These are phyloP conservation scores for Aspergillus clavatus DNA, from an alignment of 2,329 filamentous ascomycete species.

Conservation along the genomic window DNA sequence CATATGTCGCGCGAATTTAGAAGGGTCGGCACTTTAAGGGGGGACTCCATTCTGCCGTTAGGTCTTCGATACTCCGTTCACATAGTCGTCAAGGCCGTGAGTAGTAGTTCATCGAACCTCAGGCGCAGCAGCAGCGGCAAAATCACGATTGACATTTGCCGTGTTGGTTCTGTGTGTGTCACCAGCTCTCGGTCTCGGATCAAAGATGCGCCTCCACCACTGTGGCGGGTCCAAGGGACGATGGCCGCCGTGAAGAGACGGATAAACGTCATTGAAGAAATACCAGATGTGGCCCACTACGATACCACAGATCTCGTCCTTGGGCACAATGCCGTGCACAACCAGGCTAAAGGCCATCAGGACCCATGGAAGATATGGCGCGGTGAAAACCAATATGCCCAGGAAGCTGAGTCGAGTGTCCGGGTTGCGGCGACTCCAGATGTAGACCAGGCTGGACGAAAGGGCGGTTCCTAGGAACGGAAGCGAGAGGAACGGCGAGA, in stretches of 20 bases:
- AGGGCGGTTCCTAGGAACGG: conserved; percentile 92
- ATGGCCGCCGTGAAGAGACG: conserved; percentile 77
- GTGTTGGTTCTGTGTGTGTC: conserved; percentile 19
- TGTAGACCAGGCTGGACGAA: conserved; percentile 91
- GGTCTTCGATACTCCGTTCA: no score
- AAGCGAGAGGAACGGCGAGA: conserved; percentile 85
- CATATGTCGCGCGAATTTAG: no score
- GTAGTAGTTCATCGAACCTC: conserved; percentile 28
- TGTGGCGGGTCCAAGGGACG: conserved; percentile 81
- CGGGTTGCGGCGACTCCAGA: conserved; percentile 93
- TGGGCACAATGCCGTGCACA: conserved; percentile 83
- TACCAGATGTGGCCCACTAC: conserved; percentile 96
- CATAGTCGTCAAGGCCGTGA: not conserved
- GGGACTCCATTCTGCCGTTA: not conserved
- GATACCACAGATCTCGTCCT: conserved; percentile 94
- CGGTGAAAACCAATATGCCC: conserved; percentile 83
- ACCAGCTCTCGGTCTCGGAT: conserved; percentile 26
- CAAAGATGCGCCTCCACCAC: conserved; percentile 88
- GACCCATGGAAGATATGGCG: conserved; percentile 94
- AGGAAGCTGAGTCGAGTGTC: conserved; percentile 86
- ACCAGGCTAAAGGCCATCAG: conserved; percentile 87
- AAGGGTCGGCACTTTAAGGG: no score
- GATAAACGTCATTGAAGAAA: conserved; percentile 96
- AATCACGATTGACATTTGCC: conserved; percentile 28
- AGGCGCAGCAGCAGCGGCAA: conserved; percentile 31